Base-by-base conservation (phyloP, 805 yeast genomes). In the Wickerhamiella sergipiensis region DNA sequence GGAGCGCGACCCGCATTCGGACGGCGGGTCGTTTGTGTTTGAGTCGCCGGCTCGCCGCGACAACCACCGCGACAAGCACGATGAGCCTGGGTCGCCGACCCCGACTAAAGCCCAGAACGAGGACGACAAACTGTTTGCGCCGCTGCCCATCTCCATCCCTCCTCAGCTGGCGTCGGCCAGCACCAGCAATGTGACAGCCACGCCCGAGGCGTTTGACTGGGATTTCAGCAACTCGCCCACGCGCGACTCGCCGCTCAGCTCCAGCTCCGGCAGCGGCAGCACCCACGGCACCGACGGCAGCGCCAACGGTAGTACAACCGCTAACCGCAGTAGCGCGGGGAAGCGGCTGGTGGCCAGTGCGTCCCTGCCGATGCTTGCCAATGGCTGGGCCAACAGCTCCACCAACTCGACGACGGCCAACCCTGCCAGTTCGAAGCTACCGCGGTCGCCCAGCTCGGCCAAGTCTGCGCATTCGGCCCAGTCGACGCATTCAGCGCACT, bases 131-230 rank as follows among this genome's bases (percentile, higher is more conserved):
- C 19, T 36, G 40, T 17, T 36, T 17, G 40, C 17, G 19, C 9
- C 40, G 19, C 19, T 36, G 40, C 40, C 40, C 18, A 36, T 36
- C 15, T 29, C 33, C 4, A 29, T 29, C 3, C 33, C 33, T 12
- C 33, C 4, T 12, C 33, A 29, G 33, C 33, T 29, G 7, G 33
- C 46, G 6, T 43, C 46, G 4, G 22, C 33, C 18, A 15, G 33
- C 19, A 43, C 46, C 19, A 18, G 26, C 17, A 24, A 22, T 19
- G 46, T 43, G 21, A 23, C 33, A 2, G 46, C 46, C 17, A 43
- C 12, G 46, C 46, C 46, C 18, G 29, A 43, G 33, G 24, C 18
- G 19, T 43, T 43, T 24, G 46, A 23, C 19, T 43, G 46, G 46
- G 24, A 24, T 19, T 36, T 36, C 9, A 17, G 33, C 33, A 29